Base-by-base conservation (phyloP, 108 stramenopile genomes). In the Aurantiochytrium sp. region DNA sequence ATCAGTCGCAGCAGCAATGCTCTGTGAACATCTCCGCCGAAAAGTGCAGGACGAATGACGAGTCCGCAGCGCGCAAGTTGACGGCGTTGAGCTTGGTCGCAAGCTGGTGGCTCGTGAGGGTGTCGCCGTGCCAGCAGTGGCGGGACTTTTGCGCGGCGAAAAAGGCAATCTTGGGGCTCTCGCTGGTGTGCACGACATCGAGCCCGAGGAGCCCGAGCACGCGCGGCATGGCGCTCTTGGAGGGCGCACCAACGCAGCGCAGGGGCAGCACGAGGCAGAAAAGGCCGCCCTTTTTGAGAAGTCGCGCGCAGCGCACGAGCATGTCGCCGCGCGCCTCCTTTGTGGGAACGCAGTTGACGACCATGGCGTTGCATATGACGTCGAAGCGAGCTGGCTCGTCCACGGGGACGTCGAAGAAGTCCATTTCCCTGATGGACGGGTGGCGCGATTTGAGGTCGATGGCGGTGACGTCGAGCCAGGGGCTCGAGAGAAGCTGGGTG, bases 291-390 rank as follows among this genome's bases (percentile, higher is more conserved):
- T 0, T 24, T 81, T 48, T 41, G 42, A 81, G 45, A 6, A 81
- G 12, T 17, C 73, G 36, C 6, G 45, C 45, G 24, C 73, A 81
- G 17, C 73, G 73, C 73, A 81, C 73, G 55, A 97, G 89, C 97
- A 97, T 97, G 55, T 90, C 87, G 8, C 97, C 97, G 8, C 97
- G 92, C 65, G 93, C 93, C 4, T 86, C 87, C 3, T 96, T 89
- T 36, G 93, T 95, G 2, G 95, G 94, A 37, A 98, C 96, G 88
- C 95, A 98, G 73, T 98, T 98, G 34, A 98, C 89, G 10, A 98
- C 97, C 96, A 98, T 97, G n/a, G 95, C 95, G 81, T 96, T 96
- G 21, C 95, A 95, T 69, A 95, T 86, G 15, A 91, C 96, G 89
- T 96, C 96, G 55, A 73, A 69, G 4, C 17, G 19, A 3, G 30